Evolutionary conservation across 148 eudicot species (phyloP).

Genomic region (Mesembryanthemum crystallinum): DNA sequence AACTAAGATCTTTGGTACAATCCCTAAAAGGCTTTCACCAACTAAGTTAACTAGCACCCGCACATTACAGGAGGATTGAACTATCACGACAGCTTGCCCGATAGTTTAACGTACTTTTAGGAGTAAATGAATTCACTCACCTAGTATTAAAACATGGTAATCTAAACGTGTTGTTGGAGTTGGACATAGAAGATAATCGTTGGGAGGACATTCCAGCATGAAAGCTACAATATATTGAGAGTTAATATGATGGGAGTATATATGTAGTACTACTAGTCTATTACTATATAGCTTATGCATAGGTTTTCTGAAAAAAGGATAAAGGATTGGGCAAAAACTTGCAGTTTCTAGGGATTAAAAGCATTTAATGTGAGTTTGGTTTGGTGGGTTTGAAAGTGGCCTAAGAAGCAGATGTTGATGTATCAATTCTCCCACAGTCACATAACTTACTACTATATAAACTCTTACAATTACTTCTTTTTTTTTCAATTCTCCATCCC

Average conservation of each 20-base stretch:
- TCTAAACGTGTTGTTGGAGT: too few relatives aligned
- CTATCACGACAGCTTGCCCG: too few relatives aligned
- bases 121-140: too few relatives aligned
- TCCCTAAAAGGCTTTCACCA: too few relatives aligned
- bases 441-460: neutral
- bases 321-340: neutral
- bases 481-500: neutral
- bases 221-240: neutral
- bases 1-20: too few relatives aligned
- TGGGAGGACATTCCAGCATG: too few relatives aligned
- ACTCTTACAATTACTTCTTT: neutral
- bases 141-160: too few relatives aligned
- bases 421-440: conserved; percentile 3
- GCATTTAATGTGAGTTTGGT: conserved; percentile 21
- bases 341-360: neutral
- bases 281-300: neutral
- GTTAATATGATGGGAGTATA: neutral
- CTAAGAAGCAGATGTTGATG: conserved; percentile 23
- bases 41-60: too few relatives aligned
- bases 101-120: too few relatives aligned
- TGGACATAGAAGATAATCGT: too few relatives aligned
- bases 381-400: conserved; percentile 11
- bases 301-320: neutral
- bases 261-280: too few relatives aligned
- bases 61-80: too few relatives aligned